phyloP scores from a whole-genome alignment of 306 rosid species.

The Lathyrus sativus region DNA sequence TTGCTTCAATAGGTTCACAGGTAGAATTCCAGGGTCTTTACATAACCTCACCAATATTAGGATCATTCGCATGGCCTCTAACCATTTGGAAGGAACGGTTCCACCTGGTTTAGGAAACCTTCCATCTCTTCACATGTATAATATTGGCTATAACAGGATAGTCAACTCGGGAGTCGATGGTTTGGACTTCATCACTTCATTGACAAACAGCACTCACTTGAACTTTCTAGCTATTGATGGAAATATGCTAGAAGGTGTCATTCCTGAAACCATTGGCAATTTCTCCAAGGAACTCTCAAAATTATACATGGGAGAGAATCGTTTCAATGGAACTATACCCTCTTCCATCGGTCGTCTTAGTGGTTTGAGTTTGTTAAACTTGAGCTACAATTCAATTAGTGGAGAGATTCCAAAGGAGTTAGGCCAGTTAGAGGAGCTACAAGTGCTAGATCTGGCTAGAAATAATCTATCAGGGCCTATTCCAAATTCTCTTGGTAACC shows the following conservation, averaged over 20 bases:
- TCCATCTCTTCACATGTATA: constrained; percentile 58
- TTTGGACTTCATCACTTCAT: constrained; percentile 55
- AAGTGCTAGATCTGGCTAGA: constrained; percentile 47
- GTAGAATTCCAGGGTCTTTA: constrained; percentile 68
- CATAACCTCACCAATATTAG: constrained; percentile 65
- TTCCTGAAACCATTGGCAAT: constrained; percentile 70
- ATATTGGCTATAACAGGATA: constrained; percentile 63
- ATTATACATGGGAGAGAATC: constrained; percentile 70
- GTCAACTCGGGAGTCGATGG: constrained; percentile 49
- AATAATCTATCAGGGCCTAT: constrained; percentile 58
- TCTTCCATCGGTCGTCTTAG: constrained; percentile 59
- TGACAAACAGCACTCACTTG: constrained; percentile 64
- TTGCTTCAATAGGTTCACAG: constrained; percentile 65
- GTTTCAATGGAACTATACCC: constrained; percentile 64
- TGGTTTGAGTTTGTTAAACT: constrained; percentile 57
- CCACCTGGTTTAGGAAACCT: constrained; percentile 80
- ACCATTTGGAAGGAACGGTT: constrained; percentile 60
- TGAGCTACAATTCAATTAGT: constrained; percentile 55
- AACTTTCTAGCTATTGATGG: constrained; percentile 56
- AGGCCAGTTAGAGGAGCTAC: constrained; percentile 54
- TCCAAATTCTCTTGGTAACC: constrained; percentile 64
- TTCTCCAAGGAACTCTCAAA: constrained; percentile 57
- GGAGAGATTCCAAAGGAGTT: constrained; percentile 71
- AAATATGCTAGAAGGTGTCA: constrained; percentile 59
- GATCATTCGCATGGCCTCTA: constrained; percentile 53